Base-by-base conservation (phyloP, 2,329 filamentous ascomycete genomes). In the Verticillium dahliae region DNA sequence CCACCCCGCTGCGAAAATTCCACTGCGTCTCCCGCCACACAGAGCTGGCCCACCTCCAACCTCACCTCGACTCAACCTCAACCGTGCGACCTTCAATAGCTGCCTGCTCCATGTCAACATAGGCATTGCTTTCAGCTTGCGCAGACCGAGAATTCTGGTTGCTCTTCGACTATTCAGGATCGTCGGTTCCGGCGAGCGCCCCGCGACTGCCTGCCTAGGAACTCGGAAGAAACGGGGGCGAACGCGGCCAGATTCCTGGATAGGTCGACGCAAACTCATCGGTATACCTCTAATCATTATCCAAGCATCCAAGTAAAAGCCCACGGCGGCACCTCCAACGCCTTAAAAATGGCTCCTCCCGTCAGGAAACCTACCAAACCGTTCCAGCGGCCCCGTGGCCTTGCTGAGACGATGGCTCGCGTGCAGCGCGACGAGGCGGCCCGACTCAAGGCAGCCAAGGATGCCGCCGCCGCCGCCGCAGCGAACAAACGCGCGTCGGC, bases 381-480 rank as follows among this genome's bases (percentile, higher is more conserved):
- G 33, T 34, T 35, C 33, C 31, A 22, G 15, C 55, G 55, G 33
- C 55, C 55, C 14, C 55, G 33, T 6, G 35, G 37, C 37, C 37
- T 27, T 38, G 38, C 35, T 1, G 56, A 58, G 38, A 37, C 56
- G 5, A 22, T 45, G 35, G 56, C 56, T 6, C 55, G 33, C 9
- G 55, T 57, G 15, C 55, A 57, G 55, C 31, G 33, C 31, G 35
- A 57, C 33, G 33, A 34, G 15, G 31, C 34, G 6, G n/a, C 55
- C 2, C 33, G 35, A 7, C 55, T 22, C 33, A 35, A 38, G 69
- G 69, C 55, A 22, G 55, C 55, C 55, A 35, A 57, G 33, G 55
- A 69, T 15, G 69, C 74, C 2, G 69, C 73, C 6, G 64, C 70
- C 35, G 69, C 67, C 33, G 62, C 68, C 9, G 61, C 65, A 33